A percentile compares a stretch with the other conserved stretches of the same genome.
These are phyloP conservation scores for Chrysanthemum lavandulifolium DNA, from an alignment of 129 eudicot species.

Conservation along the genomic window DNA sequence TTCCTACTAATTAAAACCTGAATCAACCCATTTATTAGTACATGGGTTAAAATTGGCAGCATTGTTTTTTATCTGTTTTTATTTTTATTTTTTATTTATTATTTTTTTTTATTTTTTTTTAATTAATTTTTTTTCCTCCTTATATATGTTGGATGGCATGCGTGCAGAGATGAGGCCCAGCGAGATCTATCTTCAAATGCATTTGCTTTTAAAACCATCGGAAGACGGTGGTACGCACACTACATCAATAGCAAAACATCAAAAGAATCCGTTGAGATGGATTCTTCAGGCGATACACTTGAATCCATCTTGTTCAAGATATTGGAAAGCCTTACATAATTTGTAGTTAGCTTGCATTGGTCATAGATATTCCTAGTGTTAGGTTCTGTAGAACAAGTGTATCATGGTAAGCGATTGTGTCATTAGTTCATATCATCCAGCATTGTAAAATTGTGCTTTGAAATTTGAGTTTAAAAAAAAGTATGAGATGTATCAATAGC, in stretches of 20 bases:
- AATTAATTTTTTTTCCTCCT: neutral
- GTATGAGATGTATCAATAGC: too few species aligned
- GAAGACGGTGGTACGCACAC: constrained; percentile 30
- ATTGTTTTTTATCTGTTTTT: neutral
- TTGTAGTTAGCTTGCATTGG: constrained; percentile 10
- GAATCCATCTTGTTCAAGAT: constrained; percentile 87
- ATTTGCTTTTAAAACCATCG: constrained; percentile 50
- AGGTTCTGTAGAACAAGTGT: neutral
- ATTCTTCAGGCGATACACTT: constrained; percentile 77
- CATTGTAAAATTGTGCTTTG: neutral
- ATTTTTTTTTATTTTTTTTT: too few species aligned
- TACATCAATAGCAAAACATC: constrained; percentile 31
- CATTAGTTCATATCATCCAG: neutral
- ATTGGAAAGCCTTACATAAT: constrained; percentile 67
- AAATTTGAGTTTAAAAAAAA: neutral
- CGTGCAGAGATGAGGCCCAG: constrained; percentile 70
- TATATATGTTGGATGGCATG: constrained; percentile 8
- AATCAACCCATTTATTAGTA: neutral
- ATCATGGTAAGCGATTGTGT: neutral
- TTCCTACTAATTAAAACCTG: neutral
- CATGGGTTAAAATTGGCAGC: constrained; percentile 1
- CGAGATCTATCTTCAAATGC: constrained; percentile 83
- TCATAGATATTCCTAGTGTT: constrained; percentile 3
- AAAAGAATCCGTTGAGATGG: constrained; percentile 50
- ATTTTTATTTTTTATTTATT: too few species aligned